Conservation (phyloP, 176 grass and related monocot genomes). For the Aegilops sharonensis region DNA sequence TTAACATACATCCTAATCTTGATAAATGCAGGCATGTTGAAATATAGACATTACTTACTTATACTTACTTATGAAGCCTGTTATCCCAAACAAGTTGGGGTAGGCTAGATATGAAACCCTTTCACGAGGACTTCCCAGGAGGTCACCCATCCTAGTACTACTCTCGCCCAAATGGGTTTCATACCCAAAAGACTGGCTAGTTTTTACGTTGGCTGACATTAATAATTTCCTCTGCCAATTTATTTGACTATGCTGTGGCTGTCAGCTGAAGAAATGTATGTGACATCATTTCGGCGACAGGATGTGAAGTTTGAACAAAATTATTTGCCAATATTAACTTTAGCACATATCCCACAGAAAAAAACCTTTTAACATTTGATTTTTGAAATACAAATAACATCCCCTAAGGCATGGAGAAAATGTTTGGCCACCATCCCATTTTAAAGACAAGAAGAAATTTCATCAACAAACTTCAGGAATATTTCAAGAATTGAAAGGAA, state of each 20-base stretch:
- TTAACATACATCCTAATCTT: background rate
- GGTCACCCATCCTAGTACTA: too few relatives aligned
- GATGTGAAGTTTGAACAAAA: slow-evolving; percentile 6
- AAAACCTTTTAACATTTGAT: background rate
- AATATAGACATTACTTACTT: background rate
- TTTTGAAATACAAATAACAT: slow-evolving; percentile 18
- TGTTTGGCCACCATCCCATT: background rate
- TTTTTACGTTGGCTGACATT: background rate
- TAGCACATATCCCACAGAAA: background rate
- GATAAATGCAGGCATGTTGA: background rate
- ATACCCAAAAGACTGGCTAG: too few relatives aligned
- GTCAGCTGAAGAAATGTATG: slow-evolving; percentile 5
- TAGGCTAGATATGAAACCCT: too few relatives aligned
- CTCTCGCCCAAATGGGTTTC: too few relatives aligned
- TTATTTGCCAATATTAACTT: background rate
- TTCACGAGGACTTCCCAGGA: too few relatives aligned
- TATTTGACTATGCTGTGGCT: background rate
- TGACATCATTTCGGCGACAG: background rate
- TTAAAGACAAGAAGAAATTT: background rate
- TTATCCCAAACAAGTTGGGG: too few relatives aligned
- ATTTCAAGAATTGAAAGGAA: slow-evolving; percentile 5
- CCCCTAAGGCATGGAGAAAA: background rate
- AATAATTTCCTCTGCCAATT: background rate
- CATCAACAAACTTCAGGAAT: background rate
- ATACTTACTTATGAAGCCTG: too few relatives aligned